Evolutionary conservation across 148 eudicot genomes (phyloP).

Genomic region (Fagopyrum esculentum): DNA sequence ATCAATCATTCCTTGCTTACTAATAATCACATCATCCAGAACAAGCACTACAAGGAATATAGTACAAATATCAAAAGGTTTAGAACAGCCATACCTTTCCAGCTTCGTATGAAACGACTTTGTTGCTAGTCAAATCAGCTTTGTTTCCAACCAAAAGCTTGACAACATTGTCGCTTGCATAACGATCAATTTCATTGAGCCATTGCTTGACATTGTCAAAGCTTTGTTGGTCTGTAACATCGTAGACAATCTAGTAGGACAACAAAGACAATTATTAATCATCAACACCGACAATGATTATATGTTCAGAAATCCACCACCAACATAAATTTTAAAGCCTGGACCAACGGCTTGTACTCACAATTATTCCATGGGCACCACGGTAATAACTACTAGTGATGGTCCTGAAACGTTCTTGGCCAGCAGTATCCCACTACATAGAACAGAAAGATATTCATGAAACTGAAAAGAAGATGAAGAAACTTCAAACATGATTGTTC

Average conservation of each 20-base stretch:
- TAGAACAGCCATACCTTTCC: slow-evolving; percentile 26
- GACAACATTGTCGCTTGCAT: slow-evolving; percentile 47
- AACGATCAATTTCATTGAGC: slow-evolving; percentile 41
- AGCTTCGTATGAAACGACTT: slow-evolving; percentile 37
- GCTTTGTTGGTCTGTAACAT: slow-evolving; percentile 44
- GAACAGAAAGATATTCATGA: neutral
- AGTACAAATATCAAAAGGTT: neutral
- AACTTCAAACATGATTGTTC: neutral
- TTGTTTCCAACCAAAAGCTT: slow-evolving; percentile 43
- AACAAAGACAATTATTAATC: slow-evolving; percentile 7
- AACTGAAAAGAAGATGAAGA: neutral
- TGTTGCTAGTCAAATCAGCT: slow-evolving; percentile 34
- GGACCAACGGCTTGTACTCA: slow-evolving; percentile 16
- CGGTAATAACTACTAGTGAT: slow-evolving; percentile 52
- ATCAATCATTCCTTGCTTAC: neutral
- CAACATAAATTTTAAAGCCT: neutral
- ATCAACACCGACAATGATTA: neutral
- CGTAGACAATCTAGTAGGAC: slow-evolving; percentile 32
- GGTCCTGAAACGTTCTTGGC: slow-evolving; percentile 51
- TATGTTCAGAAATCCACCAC: neutral
- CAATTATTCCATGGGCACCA: slow-evolving; percentile 51
- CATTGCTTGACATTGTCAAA: slow-evolving; percentile 42
- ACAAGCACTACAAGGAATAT: neutral
- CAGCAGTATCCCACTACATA: slow-evolving; percentile 48
- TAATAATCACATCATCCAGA: neutral